Conservation (phyloP, 768 basidiomycete species). For the Mycena galericulata region DNA sequence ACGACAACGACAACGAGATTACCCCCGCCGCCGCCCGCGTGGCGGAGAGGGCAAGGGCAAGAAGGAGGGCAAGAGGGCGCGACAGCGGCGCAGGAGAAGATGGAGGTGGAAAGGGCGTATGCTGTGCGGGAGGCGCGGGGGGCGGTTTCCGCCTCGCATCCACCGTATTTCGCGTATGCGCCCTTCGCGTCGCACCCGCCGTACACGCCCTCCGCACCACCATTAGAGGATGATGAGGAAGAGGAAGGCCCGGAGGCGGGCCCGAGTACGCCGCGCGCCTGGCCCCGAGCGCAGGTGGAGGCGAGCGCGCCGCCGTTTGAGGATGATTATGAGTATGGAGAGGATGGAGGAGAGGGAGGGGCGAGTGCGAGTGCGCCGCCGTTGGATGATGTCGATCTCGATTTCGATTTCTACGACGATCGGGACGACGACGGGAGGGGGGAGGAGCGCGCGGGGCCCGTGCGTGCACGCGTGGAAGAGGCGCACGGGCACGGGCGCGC, state of each 20-base stretch:
- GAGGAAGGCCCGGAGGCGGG: too few relatives aligned
- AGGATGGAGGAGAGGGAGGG: neutral
- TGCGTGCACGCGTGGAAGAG: too few relatives aligned
- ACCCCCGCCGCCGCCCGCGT: too few relatives aligned
- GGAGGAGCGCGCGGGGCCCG: too few relatives aligned
- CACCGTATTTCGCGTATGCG: conserved; percentile 1
- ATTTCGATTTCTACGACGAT: neutral
- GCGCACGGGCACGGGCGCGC: neutral
- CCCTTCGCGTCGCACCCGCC: neutral
- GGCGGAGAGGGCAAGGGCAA: too few relatives aligned
- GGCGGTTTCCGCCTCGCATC: neutral
- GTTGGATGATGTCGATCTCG: neutral
- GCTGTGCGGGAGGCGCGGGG: conserved; percentile 10
- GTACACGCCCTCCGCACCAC: neutral
- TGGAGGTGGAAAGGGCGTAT: conserved; percentile 32
- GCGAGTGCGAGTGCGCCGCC: conserved; percentile 20
- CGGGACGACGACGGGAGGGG: neutral
- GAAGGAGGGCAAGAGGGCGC: too few relatives aligned
- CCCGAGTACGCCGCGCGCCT: conserved; percentile 13
- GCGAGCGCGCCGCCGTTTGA: conserved; percentile 24
- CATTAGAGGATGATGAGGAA: too few relatives aligned
- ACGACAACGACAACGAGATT: too few relatives aligned
- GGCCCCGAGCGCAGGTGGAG: neutral
- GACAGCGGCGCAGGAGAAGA: conserved; percentile 23
- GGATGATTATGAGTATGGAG: neutral